Evolutionary conservation across 352 stramenopile genomes (phyloP).

Genomic region (Phytophthora constricta): DNA sequence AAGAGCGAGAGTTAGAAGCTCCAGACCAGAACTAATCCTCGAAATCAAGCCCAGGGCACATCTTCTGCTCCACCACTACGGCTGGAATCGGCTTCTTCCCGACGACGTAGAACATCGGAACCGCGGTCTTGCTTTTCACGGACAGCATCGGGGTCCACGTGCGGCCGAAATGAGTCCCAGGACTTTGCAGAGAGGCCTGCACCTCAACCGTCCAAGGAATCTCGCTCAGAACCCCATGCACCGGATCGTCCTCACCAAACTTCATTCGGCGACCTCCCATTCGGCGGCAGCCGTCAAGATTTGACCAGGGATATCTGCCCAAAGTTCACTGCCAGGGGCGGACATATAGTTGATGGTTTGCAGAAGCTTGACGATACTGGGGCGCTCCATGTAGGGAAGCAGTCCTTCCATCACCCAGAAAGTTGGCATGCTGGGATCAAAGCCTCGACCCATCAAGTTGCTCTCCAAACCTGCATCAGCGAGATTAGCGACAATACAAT

Average conservation of each 20-base stretch:
- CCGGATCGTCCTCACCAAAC: conserved; percentile 61
- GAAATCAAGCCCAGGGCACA: conserved; percentile 26
- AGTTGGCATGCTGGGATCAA: conserved; percentile 54
- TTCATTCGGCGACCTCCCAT: conserved; percentile 39
- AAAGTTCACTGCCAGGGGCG: conserved; percentile 54
- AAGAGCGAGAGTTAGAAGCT: no score
- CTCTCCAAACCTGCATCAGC: conserved; percentile 41
- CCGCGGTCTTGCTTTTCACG: conserved; percentile 14
- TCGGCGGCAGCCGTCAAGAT: conserved; percentile 28
- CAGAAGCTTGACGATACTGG: conserved; percentile 48
- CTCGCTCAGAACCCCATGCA: conserved; percentile 52
- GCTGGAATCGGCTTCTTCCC: conserved; percentile 33
- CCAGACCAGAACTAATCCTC: conserved; percentile 12
- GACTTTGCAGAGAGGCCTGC: conserved; percentile 32
- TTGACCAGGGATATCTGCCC: conserved; percentile 53
- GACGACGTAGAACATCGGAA: conserved; percentile 35
- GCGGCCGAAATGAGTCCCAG: conserved; percentile 47
- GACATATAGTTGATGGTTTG: conserved; percentile 59
- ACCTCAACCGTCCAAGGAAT: conserved; percentile 51
- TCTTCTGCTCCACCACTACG: conserved; percentile 32
- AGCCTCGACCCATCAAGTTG: conserved; percentile 48
- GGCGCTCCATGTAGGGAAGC: conserved; percentile 49
- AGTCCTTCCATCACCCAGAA: conserved; percentile 69
- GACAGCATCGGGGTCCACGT: conserved; percentile 44
- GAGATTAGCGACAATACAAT: conserved; percentile 58